Evolutionary conservation across 208 protist genomes (phyloP).

Genomic region (Leishmania lainsoni): DNA sequence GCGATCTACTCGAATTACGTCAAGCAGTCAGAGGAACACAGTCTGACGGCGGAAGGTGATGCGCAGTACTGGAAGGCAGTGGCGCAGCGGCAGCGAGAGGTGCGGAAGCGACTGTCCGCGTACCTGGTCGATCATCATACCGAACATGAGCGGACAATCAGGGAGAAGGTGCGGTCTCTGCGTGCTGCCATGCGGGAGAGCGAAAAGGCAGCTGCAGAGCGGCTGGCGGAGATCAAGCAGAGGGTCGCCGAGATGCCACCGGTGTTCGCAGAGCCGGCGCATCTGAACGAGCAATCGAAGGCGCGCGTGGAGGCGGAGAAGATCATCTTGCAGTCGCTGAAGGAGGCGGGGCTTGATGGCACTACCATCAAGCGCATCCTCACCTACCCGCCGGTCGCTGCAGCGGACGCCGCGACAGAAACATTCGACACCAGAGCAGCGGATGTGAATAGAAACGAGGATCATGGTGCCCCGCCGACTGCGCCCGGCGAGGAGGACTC

Average conservation of each 20-base stretch:
- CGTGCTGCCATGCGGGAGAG: slow-evolving; percentile 50
- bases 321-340: slow-evolving; percentile 69
- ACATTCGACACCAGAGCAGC: neutral
- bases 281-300: slow-evolving; percentile 69
- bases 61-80: slow-evolving; percentile 33
- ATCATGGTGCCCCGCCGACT: neutral
- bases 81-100: slow-evolving; percentile 46
- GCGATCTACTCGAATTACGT: slow-evolving; percentile 71
- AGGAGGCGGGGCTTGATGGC: slow-evolving; percentile 62
- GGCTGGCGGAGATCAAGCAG: slow-evolving; percentile 66
- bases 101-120: slow-evolving; percentile 59
- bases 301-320: slow-evolving; percentile 64
- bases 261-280: slow-evolving; percentile 78
- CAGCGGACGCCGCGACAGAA: neutral
- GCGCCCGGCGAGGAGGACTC: neutral
- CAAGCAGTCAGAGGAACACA: slow-evolving; percentile 30
- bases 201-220: slow-evolving; percentile 48
- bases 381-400: slow-evolving; percentile 5
- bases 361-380: slow-evolving; percentile 64
- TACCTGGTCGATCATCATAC: slow-evolving; percentile 55
- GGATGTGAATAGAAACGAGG: neutral
- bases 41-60: slow-evolving; percentile 26
- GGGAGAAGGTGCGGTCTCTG: slow-evolving; percentile 61
- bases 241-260: slow-evolving; percentile 81
- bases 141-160: slow-evolving; percentile 61